Conservation (phyloP, 495 filamentous ascomycete species). For the Hypomontagnella monticulosa region DNA sequence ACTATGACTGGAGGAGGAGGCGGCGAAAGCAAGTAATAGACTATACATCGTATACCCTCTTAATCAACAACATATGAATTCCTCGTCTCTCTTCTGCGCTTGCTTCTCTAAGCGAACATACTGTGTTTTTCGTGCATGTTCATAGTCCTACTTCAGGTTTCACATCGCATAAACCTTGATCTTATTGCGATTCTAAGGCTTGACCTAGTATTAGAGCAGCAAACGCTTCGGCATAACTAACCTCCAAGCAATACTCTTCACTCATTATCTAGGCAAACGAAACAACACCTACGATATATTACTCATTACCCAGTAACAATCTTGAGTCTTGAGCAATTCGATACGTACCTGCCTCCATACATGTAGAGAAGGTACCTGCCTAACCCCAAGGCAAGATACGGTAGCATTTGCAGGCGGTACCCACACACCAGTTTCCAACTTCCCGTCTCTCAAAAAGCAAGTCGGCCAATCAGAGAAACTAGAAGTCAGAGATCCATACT, state of each 20-base stretch:
- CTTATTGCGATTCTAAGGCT: no score
- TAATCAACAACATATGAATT: neutral
- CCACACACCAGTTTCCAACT: constrained; percentile 18
- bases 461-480: constrained; percentile 18
- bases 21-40: constrained; percentile 48
- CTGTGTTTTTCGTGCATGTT: no score
- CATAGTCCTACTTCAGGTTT: no score
- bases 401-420: constrained; percentile 22
- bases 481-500: constrained; percentile 17
- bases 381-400: neutral
- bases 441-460: constrained; percentile 10
- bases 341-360: no score
- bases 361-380: neutral
- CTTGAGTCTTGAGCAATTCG: no score
- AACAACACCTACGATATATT: no score
- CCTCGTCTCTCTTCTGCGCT: neutral
- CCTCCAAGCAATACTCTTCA: no score
- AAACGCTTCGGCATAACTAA: no score
- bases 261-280: no score
- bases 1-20: constrained; percentile 55
- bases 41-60: constrained; percentile 10
- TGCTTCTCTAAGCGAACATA: neutral
- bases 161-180: no score
- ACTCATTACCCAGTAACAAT: no score
- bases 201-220: no score